Base-by-base conservation (phyloP, 768 basidiomycete genomes). In the Lactarius vividus region DNA sequence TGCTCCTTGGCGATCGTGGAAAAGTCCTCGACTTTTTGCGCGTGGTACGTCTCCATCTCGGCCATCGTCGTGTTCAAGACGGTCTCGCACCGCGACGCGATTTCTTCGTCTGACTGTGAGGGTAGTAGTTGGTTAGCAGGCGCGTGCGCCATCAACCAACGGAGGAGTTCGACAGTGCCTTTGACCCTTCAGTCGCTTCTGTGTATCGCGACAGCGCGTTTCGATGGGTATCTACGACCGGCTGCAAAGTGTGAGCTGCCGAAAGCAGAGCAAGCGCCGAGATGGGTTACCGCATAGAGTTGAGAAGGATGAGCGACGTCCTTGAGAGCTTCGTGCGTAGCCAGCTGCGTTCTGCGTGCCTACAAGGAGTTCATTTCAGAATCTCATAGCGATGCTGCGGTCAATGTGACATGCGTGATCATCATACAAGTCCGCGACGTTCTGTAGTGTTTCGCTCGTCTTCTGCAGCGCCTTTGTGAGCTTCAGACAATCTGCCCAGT, bases 21-120 rank as follows among this genome's bases (percentile, higher is more conserved):
- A 66, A 94, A 86, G 70, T 93, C 91, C 71, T 91, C 88, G 8
- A 75, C 73, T 74, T 92, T 90, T 74, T 92, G 89, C 0, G 78
- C 75, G 72, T 92, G 90, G 70, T 92, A 91, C 1, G 83, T 85
- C 58, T 91, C 89, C 80, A 94, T 86, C 78, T 95, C 92, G 0
- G 93, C 91, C 86, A 93, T 88, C 2, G 92, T 94, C 10, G 86
- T 87, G 74, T 95, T 94, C 31, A 96, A 78, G 8, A 94, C 91
- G 0, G 93, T 94, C 76, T 96, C 93, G 73, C 90, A 94, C 23
- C 93, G 84, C 3, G 85, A 81, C 2, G 86, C 85, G 68, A 88
- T 76, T 20, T 89, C 87, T 57, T 88, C 86, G 70, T 88, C 80
- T 16, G 81, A 74, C 87, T 89, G 72, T 33, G 11, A n/a, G 23